These are phyloP conservation scores for Xylariaceae sp. DNA, from an alignment of 2,329 filamentous ascomycete species.

Conservation along the genomic window DNA sequence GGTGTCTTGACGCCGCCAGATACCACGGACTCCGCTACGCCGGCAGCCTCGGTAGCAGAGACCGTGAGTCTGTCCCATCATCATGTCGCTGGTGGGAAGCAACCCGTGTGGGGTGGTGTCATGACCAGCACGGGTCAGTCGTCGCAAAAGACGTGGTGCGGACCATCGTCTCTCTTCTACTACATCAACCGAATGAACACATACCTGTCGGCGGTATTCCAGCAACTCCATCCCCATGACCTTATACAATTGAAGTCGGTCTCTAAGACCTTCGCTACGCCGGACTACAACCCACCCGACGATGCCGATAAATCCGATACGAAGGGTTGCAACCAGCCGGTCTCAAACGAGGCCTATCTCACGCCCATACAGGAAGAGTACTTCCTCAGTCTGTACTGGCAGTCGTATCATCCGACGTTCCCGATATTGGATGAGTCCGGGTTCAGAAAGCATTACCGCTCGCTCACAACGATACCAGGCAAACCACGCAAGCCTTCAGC, in stretches of 20 bases:
- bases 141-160: conserved; percentile 36
- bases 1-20: conserved; percentile 17
- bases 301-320: conserved; percentile 16
- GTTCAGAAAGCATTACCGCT: conserved; percentile 41
- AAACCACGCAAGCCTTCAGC: conserved; percentile 40
- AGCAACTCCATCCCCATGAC: conserved; percentile 30
- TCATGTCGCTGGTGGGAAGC: background rate
- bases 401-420: conserved; percentile 39
- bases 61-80: background rate
- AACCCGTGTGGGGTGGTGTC: conserved; percentile 34
- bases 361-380: conserved; percentile 41
- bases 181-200: conserved; percentile 38
- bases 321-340: conserved; percentile 14
- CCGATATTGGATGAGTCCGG: conserved; percentile 41
- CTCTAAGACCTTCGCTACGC: conserved; percentile 20
- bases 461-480: conserved; percentile 34
- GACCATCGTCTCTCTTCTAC: conserved; percentile 39
- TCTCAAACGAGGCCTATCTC: conserved; percentile 29
- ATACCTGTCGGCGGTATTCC: conserved; percentile 33
- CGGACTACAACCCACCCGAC: conserved; percentile 19
- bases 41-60: conserved; percentile 10
- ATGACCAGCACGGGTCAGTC: conserved; percentile 33
- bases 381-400: conserved; percentile 45
- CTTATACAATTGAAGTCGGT: conserved; percentile 31
- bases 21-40: conserved; percentile 11